Percentiles rank a stretch among this genome's conserved stretches.
Conservation (phyloP, 306 rosid species). For the Pyrus bretschneideri region DNA sequence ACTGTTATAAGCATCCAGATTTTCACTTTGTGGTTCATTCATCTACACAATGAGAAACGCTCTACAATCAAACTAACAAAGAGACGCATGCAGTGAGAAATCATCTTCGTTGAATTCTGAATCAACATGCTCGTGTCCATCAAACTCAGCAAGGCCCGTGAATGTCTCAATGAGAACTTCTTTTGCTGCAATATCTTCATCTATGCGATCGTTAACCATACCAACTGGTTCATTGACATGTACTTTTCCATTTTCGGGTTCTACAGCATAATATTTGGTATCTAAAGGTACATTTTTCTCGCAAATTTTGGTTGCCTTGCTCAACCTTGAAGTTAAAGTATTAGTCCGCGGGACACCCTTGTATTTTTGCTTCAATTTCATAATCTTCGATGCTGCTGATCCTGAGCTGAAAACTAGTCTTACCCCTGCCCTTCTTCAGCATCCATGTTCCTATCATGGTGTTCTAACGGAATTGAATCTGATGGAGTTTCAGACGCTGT, state of each 20-base stretch:
- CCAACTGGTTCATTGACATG: not conserved
- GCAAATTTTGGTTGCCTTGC: slow-evolving; percentile 14
- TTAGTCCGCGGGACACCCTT: not conserved
- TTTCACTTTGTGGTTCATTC: too few species aligned
- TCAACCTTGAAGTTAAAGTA: slow-evolving; percentile 25
- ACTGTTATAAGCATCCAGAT: too few species aligned
- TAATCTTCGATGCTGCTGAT: slow-evolving; percentile 14
- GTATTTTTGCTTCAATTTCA: not conserved
- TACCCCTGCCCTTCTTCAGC: slow-evolving; percentile 8
- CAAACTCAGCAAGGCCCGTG: not conserved
- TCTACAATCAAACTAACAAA: too few species aligned
- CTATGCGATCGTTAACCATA: not conserved
- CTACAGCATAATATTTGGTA: not conserved
- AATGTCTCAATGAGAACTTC: slow-evolving; percentile 41
- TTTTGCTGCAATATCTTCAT: slow-evolving; percentile 13
- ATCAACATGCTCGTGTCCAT: too few species aligned
- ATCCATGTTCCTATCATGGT: not conserved
- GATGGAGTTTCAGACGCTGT: not conserved
- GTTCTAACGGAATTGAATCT: not conserved
- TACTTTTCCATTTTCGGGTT: not conserved
- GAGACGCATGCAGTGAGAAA: too few species aligned
- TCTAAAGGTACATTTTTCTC: not conserved
- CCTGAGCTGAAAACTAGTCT: slow-evolving; percentile 8
- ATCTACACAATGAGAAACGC: too few species aligned
- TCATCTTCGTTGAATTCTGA: too few species aligned